phyloP scores from a whole-genome alignment of 345 rosid genomes.

The Euphorbia peplus region DNA sequence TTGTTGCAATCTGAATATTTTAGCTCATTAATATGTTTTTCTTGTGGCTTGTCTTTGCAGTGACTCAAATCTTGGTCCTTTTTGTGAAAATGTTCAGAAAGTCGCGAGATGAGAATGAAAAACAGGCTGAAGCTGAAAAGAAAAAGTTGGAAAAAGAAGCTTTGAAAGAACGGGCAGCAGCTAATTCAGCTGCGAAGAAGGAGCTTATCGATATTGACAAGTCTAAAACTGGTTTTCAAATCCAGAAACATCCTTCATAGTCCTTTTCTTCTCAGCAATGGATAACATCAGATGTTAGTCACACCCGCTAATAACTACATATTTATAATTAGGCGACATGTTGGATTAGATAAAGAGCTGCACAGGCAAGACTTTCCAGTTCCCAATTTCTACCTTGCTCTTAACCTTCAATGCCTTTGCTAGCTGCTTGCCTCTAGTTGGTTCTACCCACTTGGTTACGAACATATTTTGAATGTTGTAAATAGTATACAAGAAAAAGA shows the following conservation, averaged over 20 bases:
- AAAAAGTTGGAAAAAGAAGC: constrained; percentile 92
- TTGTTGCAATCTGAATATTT: neutral
- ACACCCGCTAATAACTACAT: neutral
- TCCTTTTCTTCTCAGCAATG: too few relatives aligned
- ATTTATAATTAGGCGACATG: neutral
- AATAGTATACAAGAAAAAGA: neutral
- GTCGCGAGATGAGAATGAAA: constrained; percentile 79
- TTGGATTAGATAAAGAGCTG: neutral
- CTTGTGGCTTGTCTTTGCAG: constrained; percentile 43
- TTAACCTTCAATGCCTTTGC: neutral
- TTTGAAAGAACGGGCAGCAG: constrained; percentile 54
- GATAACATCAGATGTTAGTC: neutral
- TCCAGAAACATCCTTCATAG: constrained; percentile 30
- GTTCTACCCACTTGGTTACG: neutral
- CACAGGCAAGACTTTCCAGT: neutral
- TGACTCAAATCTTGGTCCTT: constrained; percentile 74
- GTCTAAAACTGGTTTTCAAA: constrained; percentile 27
- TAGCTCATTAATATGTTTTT: constrained; percentile 3
- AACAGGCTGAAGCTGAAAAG: constrained; percentile 79
- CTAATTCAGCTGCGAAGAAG: constrained; percentile 44
- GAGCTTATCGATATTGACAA: constrained; percentile 40
- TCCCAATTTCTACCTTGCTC: neutral
- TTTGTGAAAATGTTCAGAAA: constrained; percentile 83
- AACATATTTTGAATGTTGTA: neutral
- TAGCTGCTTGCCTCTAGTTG: neutral